phyloP scores from a whole-genome alignment of 257 asterid genomes.

The Solanum arcanum region DNA sequence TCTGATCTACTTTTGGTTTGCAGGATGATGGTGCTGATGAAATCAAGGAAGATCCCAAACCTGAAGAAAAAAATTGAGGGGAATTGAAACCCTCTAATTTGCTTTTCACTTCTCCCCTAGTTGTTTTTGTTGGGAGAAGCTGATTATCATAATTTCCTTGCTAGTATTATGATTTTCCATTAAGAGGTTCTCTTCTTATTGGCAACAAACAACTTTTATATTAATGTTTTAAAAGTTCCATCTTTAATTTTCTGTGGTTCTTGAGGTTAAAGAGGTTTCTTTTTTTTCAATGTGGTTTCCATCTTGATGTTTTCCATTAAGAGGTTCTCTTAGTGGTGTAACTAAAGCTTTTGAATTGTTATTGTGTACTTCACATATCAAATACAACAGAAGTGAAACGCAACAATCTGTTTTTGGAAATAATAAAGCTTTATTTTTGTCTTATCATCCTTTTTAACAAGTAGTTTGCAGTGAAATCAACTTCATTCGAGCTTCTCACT shows the following conservation, averaged over 20 bases:
- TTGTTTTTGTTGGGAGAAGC: conserved; percentile 17
- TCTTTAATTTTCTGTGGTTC: not conserved
- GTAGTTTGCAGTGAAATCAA: not conserved
- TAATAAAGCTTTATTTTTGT: not conserved
- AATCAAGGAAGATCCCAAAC: conserved; percentile 61
- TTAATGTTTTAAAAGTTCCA: not conserved
- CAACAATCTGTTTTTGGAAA: not conserved
- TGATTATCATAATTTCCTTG: not conserved
- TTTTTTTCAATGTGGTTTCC: not conserved
- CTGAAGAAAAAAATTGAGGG: conserved; percentile 30
- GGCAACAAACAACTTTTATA: not conserved
- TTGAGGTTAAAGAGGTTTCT: not conserved
- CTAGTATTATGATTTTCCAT: not conserved
- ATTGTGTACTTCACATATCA: not conserved
- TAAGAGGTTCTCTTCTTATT: not conserved
- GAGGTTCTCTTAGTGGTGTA: not conserved
- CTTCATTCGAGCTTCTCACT: not conserved
- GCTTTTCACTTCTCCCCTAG: conserved; percentile 4
- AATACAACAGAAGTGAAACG: not conserved
- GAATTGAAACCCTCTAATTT: not conserved
- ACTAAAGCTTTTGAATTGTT: not conserved
- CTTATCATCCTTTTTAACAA: not conserved
- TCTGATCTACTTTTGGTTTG: not conserved
- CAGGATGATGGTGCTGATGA: conserved; percentile 77
- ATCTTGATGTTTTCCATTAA: not conserved